Evolutionary conservation across 768 basidiomycete genomes (phyloP), one percentile per base, ranked within the genome.

Genomic region (Hydnomerulius pinastri): DNA sequence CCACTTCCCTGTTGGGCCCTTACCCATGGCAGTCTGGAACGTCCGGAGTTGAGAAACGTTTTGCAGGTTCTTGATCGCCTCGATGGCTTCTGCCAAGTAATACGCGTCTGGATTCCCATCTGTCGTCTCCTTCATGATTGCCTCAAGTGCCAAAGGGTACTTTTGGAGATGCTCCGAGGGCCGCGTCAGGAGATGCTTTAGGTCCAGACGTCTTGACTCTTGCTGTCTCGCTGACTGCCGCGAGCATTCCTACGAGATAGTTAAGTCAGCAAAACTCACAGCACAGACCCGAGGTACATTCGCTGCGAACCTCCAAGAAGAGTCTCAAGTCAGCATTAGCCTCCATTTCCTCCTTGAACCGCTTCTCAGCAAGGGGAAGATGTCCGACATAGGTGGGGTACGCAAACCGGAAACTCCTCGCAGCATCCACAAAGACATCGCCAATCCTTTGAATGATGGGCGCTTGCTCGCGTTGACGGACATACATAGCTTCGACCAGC

Each of bases 1-100:
- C 77, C 89, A 85, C 64, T 91, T 92, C 3, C 78, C 81, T 2
- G 87, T 82, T 2, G 81, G 75, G 4, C 92, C 93, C 59, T 83
- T 82, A 12, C 90, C 83, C 86, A 92, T 93, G 1, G 90, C 87
- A 35, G 83, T 78, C 65, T 98, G 94, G 82, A 95, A 98, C 4
- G 92, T 90, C 56, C 86, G 80, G 41, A 97, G 70, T 65, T 92
- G 90, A 1, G 90, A 86, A 4, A 92, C 79, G 5, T 80, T 79
- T 54, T 92, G 90, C 48, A 98, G 70, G 55, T 82, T 87, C 62
- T 86, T 85, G 65, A 98, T 92, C 0, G 91, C 85, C 42, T 83
- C 81, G 36, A 92, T 85, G 2, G 95, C 93, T 60, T 92, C 85
- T n/a, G 76, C 70, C 48, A 97, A 70, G 66, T 86, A 95, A 32